A percentile compares a stretch with the other conserved stretches of the same genome.
Conservation (phyloP, 1,139 yeast genomes). For the Nadsonia starkeyi-henricii region DNA sequence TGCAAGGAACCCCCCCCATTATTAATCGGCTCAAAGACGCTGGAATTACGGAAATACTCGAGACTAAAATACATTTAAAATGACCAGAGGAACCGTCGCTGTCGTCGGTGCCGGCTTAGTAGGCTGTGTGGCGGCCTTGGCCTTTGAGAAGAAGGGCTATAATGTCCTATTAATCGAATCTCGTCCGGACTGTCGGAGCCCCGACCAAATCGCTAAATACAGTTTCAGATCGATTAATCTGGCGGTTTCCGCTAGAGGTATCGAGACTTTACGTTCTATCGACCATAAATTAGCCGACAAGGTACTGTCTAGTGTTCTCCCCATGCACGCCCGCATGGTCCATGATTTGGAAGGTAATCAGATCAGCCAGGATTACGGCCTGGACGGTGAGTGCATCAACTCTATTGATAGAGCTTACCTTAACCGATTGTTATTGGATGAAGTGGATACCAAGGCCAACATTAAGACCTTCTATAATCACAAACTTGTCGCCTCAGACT, state of each 20-base stretch:
- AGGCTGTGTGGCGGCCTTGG: constrained; percentile 77
- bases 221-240: constrained; percentile 52
- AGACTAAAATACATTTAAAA: neutral
- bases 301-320: constrained; percentile 50
- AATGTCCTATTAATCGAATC: constrained; percentile 58
- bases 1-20: too few relatives aligned
- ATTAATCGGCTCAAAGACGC: too few relatives aligned
- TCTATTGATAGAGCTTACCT: constrained; percentile 68
- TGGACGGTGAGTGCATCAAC: constrained; percentile 74
- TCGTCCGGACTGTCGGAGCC: constrained; percentile 26
- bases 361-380: constrained; percentile 62
- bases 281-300: constrained; percentile 44
- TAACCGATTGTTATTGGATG: constrained; percentile 51
- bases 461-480: constrained; percentile 42
- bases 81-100: constrained; percentile 12
- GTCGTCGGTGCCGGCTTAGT: constrained; percentile 64
- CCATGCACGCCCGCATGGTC: constrained; percentile 85
- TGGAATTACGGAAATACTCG: too few relatives aligned
- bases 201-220: constrained; percentile 15
- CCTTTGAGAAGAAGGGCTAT: constrained; percentile 61
- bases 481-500: constrained; percentile 30
- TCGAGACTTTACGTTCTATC: constrained; percentile 49
- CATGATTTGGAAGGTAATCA: constrained; percentile 55
- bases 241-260: constrained; percentile 78
- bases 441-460: constrained; percentile 32